Percentiles rank a stretch among this genome's conserved stretches.
Evolutionary conservation across 2,329 filamentous ascomycete genomes (phyloP).

Genomic region (Apiospora kogelbergensis): DNA sequence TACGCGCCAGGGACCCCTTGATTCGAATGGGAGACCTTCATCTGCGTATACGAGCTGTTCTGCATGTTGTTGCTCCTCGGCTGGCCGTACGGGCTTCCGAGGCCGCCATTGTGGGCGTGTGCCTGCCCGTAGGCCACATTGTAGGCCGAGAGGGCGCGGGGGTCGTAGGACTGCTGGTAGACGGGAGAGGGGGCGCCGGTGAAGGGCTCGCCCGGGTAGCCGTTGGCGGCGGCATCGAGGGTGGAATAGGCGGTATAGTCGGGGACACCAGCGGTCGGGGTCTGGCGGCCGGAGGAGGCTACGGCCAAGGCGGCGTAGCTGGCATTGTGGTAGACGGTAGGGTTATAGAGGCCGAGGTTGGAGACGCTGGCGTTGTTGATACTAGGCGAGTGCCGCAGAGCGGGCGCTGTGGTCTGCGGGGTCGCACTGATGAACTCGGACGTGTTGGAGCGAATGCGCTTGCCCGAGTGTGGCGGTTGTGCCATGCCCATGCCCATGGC

Average conservation of each 20-base stretch:
- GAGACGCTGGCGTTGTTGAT: slow-evolving; percentile 19
- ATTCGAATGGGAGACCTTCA: slow-evolving; percentile 15
- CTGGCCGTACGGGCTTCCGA: slow-evolving; percentile 6
- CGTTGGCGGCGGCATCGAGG: slow-evolving; percentile 22
- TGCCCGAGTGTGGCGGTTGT: slow-evolving; percentile 18
- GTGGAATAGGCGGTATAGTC: slow-evolving; percentile 16
- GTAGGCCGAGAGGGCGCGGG: slow-evolving; percentile 25
- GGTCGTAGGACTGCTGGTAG: slow-evolving; percentile 24
- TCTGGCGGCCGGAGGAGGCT: slow-evolving; percentile 10
- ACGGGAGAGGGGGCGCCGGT: slow-evolving; percentile 25
- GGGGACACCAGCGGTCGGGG: slow-evolving; percentile 8
- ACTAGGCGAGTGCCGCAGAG: slow-evolving; percentile 23
- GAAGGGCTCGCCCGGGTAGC: slow-evolving; percentile 25
- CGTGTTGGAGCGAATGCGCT: slow-evolving; percentile 19
- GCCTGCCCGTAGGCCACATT: slow-evolving; percentile 4
- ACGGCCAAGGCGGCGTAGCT: slow-evolving; percentile 11
- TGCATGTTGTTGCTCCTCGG: slow-evolving; percentile 14
- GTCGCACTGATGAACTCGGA: slow-evolving; percentile 28
- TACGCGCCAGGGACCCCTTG: slow-evolving; percentile 22
- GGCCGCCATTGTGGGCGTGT: slow-evolving; percentile 3
- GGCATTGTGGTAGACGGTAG: slow-evolving; percentile 10
- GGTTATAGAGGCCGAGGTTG: slow-evolving; percentile 10
- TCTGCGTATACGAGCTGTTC: slow-evolving; percentile 9
- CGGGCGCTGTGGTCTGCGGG: slow-evolving; percentile 32
- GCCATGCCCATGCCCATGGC: slow-evolving; percentile 14